A percentile compares a stretch with the other conserved stretches of the same genome.
These are phyloP conservation scores for Eucalyptus regnans DNA, from an alignment of 345 rosid species.

Conservation along the genomic window DNA sequence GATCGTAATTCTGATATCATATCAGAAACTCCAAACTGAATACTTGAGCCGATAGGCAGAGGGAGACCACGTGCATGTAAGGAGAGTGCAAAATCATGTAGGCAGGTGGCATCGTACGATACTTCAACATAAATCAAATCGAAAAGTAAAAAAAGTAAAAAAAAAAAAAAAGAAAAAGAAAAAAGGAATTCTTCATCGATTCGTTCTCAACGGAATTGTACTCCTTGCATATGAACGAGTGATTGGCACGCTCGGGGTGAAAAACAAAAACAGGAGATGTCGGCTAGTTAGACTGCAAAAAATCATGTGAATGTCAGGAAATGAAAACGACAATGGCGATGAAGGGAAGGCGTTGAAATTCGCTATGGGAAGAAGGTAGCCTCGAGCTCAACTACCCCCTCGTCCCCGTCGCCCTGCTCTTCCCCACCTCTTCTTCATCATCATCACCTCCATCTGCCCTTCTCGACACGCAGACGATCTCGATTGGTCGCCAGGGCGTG, in stretches of 20 bases:
- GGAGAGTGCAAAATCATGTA: neutral
- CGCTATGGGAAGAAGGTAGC: neutral
- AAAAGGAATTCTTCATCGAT: neutral
- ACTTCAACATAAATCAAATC: neutral
- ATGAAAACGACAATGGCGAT: neutral
- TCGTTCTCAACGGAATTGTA: neutral
- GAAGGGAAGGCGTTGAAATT: neutral
- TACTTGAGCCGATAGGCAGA: neutral
- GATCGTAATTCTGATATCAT: rapidly evolving
- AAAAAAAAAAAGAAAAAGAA: rapidly evolving
- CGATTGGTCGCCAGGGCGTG: neutral
- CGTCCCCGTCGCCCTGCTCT: too few species aligned
- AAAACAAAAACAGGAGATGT: neutral
- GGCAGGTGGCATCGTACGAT: rapidly evolving
- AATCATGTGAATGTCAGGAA: neutral
- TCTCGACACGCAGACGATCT: neutral
- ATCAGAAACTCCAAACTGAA: neutral
- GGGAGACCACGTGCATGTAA: rapidly evolving
- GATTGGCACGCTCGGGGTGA: neutral
- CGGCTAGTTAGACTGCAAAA: neutral
- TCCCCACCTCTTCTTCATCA: neutral
- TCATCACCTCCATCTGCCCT: neutral
- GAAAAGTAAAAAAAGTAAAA: rapidly evolving
- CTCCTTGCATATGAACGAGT: neutral
- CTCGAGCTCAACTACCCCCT: neutral